These are phyloP conservation scores for Lyophyllum shimeji DNA, from an alignment of 768 basidiomycete species.

Conservation along the genomic window DNA sequence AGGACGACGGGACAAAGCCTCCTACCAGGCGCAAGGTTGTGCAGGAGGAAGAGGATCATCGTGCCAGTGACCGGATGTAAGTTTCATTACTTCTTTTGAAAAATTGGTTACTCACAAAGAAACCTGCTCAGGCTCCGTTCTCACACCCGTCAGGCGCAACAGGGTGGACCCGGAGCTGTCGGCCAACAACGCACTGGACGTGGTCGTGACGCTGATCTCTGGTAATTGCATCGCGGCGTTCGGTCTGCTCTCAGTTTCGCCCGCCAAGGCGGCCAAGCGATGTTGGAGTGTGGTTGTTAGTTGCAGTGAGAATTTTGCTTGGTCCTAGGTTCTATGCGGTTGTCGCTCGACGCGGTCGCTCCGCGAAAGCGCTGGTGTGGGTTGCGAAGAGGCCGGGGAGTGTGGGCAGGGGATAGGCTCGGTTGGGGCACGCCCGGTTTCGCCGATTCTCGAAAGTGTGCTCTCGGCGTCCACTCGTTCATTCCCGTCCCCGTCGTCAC, in stretches of 20 bases:
- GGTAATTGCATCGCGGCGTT: conserved; percentile 43
- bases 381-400: conserved; percentile 20
- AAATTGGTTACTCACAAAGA: conserved; percentile 16
- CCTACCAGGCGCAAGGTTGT: conserved; percentile 74
- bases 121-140: conserved; percentile 68
- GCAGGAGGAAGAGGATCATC: conserved; percentile 84
- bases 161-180: conserved; percentile 49
- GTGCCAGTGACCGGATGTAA: conserved; percentile 81
- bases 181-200: conserved; percentile 45
- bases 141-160: conserved; percentile 81
- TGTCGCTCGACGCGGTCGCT: conserved; percentile 35
- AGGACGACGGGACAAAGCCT: conserved; percentile 71
- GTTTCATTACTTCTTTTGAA: conserved; percentile 26
- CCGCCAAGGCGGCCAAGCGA: conserved; percentile 48
- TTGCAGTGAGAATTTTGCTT: conserved; percentile 35
- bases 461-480: conserved; percentile 29
- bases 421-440: conserved; percentile 45
- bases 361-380: conserved; percentile 14
- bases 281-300: conserved; percentile 47
- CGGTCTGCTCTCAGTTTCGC: conserved; percentile 36
- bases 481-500: conserved; percentile 14
- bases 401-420: conserved; percentile 27
- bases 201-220: conserved; percentile 51
- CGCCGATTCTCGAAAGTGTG: conserved; percentile 25
- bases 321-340: conserved; percentile 27